Conservation (phyloP, 352 stramenopile genomes). For the Achlya hypogyna region DNA sequence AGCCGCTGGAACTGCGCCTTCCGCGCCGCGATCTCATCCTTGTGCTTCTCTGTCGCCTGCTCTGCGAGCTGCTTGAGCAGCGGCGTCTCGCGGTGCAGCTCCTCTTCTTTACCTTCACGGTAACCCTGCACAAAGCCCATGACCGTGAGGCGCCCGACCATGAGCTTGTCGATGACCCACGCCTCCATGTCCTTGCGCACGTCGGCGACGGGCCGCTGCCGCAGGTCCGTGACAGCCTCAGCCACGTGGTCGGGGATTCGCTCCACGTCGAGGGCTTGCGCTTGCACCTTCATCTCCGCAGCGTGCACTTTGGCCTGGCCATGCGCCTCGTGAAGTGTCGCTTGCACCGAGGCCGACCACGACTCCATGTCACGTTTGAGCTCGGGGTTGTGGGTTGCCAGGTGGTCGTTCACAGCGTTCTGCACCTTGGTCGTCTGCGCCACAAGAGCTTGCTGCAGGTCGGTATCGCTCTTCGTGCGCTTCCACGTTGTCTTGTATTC, state of each 20-base stretch:
- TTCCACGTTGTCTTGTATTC: constrained; percentile 62
- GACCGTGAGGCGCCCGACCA: constrained; percentile 70
- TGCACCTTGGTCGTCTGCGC: constrained; percentile 31
- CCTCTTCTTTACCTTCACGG: constrained; percentile 61
- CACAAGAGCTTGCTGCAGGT: constrained; percentile 44
- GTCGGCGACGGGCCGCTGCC: constrained; percentile 45
- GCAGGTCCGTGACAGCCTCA: constrained; percentile 45
- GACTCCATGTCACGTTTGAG: constrained; percentile 59
- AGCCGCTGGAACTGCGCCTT: neutral
- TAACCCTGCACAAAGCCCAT: constrained; percentile 80
- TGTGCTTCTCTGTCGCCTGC: constrained; percentile 66
- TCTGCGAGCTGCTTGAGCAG: constrained; percentile 67
- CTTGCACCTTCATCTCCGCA: constrained; percentile 51
- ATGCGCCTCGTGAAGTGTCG: constrained; percentile 41
- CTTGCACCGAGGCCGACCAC: constrained; percentile 46
- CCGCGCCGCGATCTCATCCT: constrained; percentile 22
- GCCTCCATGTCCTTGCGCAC: constrained; percentile 54
- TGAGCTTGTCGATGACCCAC: constrained; percentile 77
- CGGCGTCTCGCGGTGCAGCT: constrained; percentile 61
- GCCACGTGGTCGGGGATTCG: constrained; percentile 37
- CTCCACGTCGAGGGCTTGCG: constrained; percentile 45
- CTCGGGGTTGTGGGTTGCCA: constrained; percentile 48
- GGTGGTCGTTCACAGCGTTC: constrained; percentile 45
- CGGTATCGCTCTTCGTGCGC: neutral
- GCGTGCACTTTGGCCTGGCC: constrained; percentile 42